Base-by-base conservation (phyloP, 495 filamentous ascomycete species). In the Stereocaulon alpinum region DNA sequence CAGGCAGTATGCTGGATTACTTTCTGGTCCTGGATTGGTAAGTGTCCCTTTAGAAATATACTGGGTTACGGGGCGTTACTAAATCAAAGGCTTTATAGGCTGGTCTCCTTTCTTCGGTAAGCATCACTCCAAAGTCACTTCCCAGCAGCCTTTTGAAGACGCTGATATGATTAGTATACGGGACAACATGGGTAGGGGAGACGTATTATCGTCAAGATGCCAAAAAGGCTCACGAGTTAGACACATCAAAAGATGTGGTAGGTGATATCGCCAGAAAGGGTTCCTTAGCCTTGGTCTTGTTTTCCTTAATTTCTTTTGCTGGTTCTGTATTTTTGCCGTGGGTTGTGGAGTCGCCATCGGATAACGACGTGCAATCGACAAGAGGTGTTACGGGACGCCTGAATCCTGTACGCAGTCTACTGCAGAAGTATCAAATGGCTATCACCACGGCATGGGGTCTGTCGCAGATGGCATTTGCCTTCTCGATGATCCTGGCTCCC, bases 121-220 rank as follows among this genome's bases (percentile, higher is more conserved):
- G 42, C 40, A 15, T 14, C 22, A 6, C 32, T 15, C 24, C 11
- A n/a, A 14, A 49, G n/a, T 24, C 11, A 17, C 11, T 49, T 47
- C 48, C 22, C n/a, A 2, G 6, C 10, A 4, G 22, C 9, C 32
- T 22, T 9, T 30, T 10, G 2, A 50, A 4, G 29, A 20, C 7
- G 6, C 27, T 49, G 29, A 40, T 7, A 12, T 20, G 42, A 14
- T 9, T 20, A 32, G 88, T 95, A 72, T 96, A 96, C 72, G 87
- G 86, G 68, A 91, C 88, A 30, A 96, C 91, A 14, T 96, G 91
- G 84, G 88, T 96, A n/a, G 91, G 91, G 27, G 91, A 96, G 73
- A 94, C 89, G 7, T 94, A 94, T 70, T 88, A 93, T 65, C 85
- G 91, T 41, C 90, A 91, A 68, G 84, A 95, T 66, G 80, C 82